Base-by-base conservation (phyloP, 306 rosid species). In the Adenanthera pavonina region DNA sequence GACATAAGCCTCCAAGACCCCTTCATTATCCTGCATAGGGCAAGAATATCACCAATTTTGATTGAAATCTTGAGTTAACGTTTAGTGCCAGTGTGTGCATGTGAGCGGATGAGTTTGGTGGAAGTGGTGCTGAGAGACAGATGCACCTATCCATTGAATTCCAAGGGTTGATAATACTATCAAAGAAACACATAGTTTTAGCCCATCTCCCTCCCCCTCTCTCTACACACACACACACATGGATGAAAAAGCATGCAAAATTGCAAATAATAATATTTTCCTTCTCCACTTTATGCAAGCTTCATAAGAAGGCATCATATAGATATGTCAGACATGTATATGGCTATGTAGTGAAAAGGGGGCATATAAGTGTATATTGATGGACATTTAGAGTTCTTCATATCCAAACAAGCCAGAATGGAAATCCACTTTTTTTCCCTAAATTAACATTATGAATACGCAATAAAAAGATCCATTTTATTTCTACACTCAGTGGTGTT, bases 1-100 rank as follows among this genome's bases (percentile, higher is more conserved):
- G 74, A 85, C 78, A 81, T 93, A 95, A 53, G 92, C 97, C 86
- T 89, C 94, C 90, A 95, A 85, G 78, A 93, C 74, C 59, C 64
- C 93, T 74, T 73, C 89, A 79, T 92, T 85, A 82, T 95, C 94
- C 95, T 95, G 94, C 78, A 80, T 51, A 74, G 30, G 66, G 56
- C 68, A 64, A 75, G 49, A 52, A 82, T 10, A 62, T 35, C 69
- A 72, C 78, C 52, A 79, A 78, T 67, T 49, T 72, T 72, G 25
- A 43, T 65, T 25, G 59, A 72, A 44, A 30, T 33, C 20, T 33
- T 44, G 62, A 54, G 17, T 19, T 6, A 70, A 69, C 38, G 60
- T 79, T 44, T 70, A 54, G 60, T 4, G 75, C 41, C 20, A 33
- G 35, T 16, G 69, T 53, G n/a, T 20, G 19, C n/a, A 13, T 36